These are phyloP conservation scores for Rutstroemia sp. DNA, from an alignment of 2,329 filamentous ascomycete genomes.

Conservation along the genomic window DNA sequence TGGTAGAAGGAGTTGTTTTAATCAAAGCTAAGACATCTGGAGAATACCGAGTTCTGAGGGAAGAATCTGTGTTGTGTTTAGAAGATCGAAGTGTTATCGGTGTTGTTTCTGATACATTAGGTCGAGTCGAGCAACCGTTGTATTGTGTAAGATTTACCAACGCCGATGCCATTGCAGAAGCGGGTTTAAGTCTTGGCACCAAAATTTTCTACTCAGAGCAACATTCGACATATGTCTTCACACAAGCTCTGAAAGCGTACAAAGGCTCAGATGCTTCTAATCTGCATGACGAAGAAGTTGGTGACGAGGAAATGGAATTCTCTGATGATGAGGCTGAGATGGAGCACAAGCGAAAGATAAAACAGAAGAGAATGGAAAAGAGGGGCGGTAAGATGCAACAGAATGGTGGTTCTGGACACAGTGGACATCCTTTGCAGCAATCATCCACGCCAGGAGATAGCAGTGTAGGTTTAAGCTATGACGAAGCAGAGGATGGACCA, in stretches of 20 bases:
- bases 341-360: constrained; percentile 64
- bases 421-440: constrained; percentile 30
- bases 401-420: constrained; percentile 30
- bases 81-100: constrained; percentile 71
- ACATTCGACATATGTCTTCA: constrained; percentile 81
- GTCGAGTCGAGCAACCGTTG: constrained; percentile 75
- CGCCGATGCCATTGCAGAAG: constrained; percentile 57
- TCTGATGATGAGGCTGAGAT: constrained; percentile 94
- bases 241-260: constrained; percentile 65
- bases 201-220: constrained; percentile 72
- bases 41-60: constrained; percentile 78
- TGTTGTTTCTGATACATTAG: constrained; percentile 76
- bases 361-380: constrained; percentile 58
- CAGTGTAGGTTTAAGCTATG: constrained; percentile 51
- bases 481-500: constrained; percentile 59
- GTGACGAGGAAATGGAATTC: constrained; percentile 83
- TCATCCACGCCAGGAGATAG: constrained; percentile 29
- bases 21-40: constrained; percentile 73
- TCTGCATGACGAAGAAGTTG: constrained; percentile 85
- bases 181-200: constrained; percentile 60
- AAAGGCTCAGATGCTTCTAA: constrained; percentile 95
- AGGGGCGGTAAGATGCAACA: constrained; percentile 42
- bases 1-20: constrained; percentile 72
- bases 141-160: constrained; percentile 76
- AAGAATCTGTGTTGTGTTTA: constrained; percentile 75